Percentiles rank a stretch among this genome's conserved stretches.
Conservation (phyloP, 768 basidiomycete genomes). For the Fomitopsis serialis region DNA sequence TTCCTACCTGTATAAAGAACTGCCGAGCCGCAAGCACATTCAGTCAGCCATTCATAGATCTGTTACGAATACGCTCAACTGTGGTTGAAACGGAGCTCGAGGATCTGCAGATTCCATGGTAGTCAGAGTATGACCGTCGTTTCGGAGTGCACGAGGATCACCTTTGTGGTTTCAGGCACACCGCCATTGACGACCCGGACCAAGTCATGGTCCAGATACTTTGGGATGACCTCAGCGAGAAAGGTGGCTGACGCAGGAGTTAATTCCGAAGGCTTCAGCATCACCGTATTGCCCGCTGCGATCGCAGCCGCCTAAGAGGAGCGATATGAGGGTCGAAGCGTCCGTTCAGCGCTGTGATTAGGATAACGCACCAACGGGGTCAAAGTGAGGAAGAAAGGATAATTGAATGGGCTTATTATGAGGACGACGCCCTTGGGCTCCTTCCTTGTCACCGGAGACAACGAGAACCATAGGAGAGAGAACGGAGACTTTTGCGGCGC, state of each 20-base stretch:
- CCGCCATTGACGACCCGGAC: slow-evolving; percentile 68
- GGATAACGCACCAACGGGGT: slow-evolving; percentile 54
- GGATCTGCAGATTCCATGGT: slow-evolving; percentile 37
- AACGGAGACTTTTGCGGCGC: slow-evolving; percentile 56
- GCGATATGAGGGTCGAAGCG: too few relatives aligned
- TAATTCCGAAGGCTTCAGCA: slow-evolving; percentile 76
- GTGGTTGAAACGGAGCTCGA: slow-evolving; percentile 67
- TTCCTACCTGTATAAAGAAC: slow-evolving; percentile 10
- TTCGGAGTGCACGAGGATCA: slow-evolving; percentile 9
- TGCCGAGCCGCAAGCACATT: too few relatives aligned
- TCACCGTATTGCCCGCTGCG: slow-evolving; percentile 68
- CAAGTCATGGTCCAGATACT: slow-evolving; percentile 68
- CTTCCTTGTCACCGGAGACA: slow-evolving; percentile 62
- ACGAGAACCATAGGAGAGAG: slow-evolving; percentile 46
- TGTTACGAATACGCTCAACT: too few relatives aligned
- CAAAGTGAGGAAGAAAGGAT: slow-evolving; percentile 56
- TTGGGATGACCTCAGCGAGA: slow-evolving; percentile 60
- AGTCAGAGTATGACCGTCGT: not conserved
- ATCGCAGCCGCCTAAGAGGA: slow-evolving; percentile 51
- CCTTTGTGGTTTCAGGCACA: slow-evolving; percentile 57
- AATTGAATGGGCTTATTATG: slow-evolving; percentile 73
- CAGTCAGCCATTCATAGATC: too few relatives aligned
- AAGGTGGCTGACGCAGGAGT: slow-evolving; percentile 50
- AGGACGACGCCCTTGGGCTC: slow-evolving; percentile 73
- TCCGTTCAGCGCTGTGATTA: too few relatives aligned